phyloP scores from a whole-genome alignment of 805 yeast genomes.

The Yamadazyma endophytica region DNA sequence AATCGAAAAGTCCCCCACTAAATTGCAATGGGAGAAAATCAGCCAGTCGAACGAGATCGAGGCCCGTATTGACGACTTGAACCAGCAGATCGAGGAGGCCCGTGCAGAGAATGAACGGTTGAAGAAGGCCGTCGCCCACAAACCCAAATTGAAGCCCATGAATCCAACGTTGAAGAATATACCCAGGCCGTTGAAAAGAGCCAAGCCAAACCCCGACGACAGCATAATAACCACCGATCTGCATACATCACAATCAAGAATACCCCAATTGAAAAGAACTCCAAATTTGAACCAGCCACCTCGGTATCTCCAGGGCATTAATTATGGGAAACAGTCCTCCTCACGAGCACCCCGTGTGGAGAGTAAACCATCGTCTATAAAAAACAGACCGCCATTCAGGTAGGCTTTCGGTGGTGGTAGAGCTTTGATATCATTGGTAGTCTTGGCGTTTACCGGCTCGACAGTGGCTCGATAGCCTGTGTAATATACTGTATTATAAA shows the following conservation, averaged over 20 bases:
- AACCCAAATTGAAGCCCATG: not conserved
- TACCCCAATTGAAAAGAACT: slow-evolving; percentile 15
- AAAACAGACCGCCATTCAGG: slow-evolving; percentile 17
- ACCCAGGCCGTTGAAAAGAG: not conserved
- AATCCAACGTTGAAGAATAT: not conserved
- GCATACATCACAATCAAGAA: slow-evolving; percentile 18
- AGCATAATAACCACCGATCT: slow-evolving; percentile 2
- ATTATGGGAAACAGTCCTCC: slow-evolving; percentile 18
- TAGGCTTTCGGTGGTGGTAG: slow-evolving; percentile 7
- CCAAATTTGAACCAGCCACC: slow-evolving; percentile 39
- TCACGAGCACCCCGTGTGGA: slow-evolving; percentile 2
- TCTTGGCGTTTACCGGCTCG: too few species aligned
- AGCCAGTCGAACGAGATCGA: slow-evolving; percentile 18
- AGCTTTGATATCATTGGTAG: too few species aligned
- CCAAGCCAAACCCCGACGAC: slow-evolving; percentile 1
- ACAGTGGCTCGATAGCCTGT: too few species aligned
- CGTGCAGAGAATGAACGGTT: slow-evolving; percentile 21
- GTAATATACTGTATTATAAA: too few species aligned
- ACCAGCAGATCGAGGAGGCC: slow-evolving; percentile 15
- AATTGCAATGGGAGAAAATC: slow-evolving; percentile 28
- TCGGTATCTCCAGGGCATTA: slow-evolving; percentile 37
- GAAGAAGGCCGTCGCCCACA: slow-evolving; percentile 10
- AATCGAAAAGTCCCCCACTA: slow-evolving; percentile 45
- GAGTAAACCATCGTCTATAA: slow-evolving; percentile 5
- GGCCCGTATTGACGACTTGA: slow-evolving; percentile 18